Percentiles rank a stretch among this genome's conserved stretches.
These are phyloP conservation scores for Centella asiatica DNA, from an alignment of 129 eudicot genomes.

Conservation along the genomic window DNA sequence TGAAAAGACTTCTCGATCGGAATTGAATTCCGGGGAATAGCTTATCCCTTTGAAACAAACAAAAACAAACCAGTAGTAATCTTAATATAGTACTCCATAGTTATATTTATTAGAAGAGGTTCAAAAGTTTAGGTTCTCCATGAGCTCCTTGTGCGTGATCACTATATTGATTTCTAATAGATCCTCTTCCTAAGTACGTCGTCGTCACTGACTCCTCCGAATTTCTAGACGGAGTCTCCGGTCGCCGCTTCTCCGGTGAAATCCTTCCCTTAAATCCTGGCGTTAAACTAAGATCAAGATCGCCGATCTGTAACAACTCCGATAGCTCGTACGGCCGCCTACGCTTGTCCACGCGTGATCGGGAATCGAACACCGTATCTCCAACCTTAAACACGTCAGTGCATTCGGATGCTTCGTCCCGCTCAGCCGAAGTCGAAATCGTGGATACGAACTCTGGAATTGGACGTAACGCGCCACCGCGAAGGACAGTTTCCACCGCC, in stretches of 20 bases:
- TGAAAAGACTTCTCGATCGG: constrained; percentile 47
- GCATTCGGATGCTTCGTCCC: constrained; percentile 45
- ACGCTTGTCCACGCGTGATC: constrained; percentile 40
- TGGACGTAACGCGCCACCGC: constrained; percentile 68
- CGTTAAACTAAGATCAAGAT: constrained; percentile 54
- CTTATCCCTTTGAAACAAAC: too few relatives aligned
- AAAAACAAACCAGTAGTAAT: too few relatives aligned
- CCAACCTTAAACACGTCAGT: constrained; percentile 20
- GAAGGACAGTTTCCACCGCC: constrained; percentile 81
- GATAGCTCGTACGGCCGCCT: constrained; percentile 21
- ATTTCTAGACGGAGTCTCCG: constrained; percentile 64
- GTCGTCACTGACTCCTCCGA: constrained; percentile 82
- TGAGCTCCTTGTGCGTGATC: not conserved
- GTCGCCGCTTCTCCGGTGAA: constrained; percentile 41
- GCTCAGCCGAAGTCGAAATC: constrained; percentile 21
- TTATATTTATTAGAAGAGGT: constrained; percentile 46
- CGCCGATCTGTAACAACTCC: constrained; percentile 12
- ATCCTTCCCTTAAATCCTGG: constrained; percentile 19
- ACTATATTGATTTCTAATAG: constrained; percentile 13
- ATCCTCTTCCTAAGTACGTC: constrained; percentile 39
- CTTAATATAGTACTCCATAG: too few relatives aligned
- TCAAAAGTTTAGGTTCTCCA: constrained; percentile 44
- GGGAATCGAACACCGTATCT: constrained; percentile 17
- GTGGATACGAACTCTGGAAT: constrained; percentile 50
- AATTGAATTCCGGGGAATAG: constrained; percentile 25